Evolutionary conservation across 176 grass and related monocot genomes (phyloP), one percentile per base, ranked within the genome.

Genomic region (Areca catechu): DNA sequence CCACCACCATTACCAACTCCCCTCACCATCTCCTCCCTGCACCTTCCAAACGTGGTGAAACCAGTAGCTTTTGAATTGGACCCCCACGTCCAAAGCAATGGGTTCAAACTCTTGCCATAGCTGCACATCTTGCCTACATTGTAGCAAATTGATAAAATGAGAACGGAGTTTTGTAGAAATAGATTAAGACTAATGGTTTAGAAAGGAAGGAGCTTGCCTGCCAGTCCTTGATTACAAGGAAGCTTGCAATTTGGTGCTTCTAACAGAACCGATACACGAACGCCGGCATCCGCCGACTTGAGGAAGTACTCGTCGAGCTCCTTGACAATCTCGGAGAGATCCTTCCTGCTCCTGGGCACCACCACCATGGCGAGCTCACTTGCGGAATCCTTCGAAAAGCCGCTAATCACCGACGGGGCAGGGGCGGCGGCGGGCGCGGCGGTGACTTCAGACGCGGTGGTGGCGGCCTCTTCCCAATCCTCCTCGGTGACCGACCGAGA

Each of bases 301-400:
- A 97, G 86, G 74, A 97, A 97, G 88, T 97, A 97, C 69, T 97
- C 93, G 22, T 97, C 93, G 9, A 97, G 84, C 56, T 97, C 93
- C 55, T 85, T 85, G 19, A 83, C 84, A 57, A 97, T 92, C 81
- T 91, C 93, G 4, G 87, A 74, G 28, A 97, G 83, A 53, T 92
- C 87, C 67, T 97, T 97, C 51, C 77, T 87, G 24, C 47, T 71
- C 54, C 84, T 80, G 5, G 83, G 86, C 19, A 91, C 75, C 3
- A 89, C 84, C 22, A 92, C 84, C 62, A 97, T 74, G 63, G 93
- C 85, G 22, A 88, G 69, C 61, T 97, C 93, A 54, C 81, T 88
- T 4, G 83, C 37, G 57, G 76, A 70, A 58, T 84, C 85, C 25
- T 88, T 96, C 60, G 83, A 67, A 56, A 82, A 75, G 47, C 77